These are phyloP conservation scores for Acorus gramineus DNA, from an alignment of 106 monocot species.

Conservation along the genomic window DNA sequence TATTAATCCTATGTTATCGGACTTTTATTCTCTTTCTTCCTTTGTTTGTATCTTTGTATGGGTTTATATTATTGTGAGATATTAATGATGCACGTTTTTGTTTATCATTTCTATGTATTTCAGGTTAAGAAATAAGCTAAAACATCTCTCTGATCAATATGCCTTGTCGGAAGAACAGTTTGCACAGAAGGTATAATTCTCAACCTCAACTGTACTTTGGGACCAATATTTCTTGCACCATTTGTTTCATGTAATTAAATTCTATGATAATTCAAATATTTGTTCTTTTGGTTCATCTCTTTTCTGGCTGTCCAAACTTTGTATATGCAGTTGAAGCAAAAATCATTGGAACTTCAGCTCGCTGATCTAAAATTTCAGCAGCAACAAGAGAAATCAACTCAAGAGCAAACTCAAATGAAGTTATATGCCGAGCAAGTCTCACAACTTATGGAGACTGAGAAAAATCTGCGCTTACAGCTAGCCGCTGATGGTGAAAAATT, in stretches of 20 bases:
- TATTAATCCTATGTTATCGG: too few relatives aligned
- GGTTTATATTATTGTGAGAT: background rate
- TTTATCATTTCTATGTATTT: background rate
- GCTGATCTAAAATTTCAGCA: slow-evolving; percentile 92
- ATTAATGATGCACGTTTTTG: background rate
- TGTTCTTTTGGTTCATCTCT: too few relatives aligned
- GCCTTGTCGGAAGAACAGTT: slow-evolving; percentile 73
- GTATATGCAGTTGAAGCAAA: slow-evolving; percentile 69
- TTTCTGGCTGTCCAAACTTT: background rate
- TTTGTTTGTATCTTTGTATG: too few relatives aligned
- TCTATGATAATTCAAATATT: too few relatives aligned
- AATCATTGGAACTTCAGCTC: slow-evolving; percentile 78
- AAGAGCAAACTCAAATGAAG: slow-evolving; percentile 80
- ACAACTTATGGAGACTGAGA: slow-evolving; percentile 78
- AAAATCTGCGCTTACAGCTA: slow-evolving; percentile 66
- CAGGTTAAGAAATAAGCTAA: slow-evolving; percentile 85
- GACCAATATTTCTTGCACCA: too few relatives aligned
- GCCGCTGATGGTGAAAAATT: slow-evolving; percentile 93
- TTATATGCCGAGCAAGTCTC: slow-evolving; percentile 74
- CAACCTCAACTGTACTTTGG: too few relatives aligned
- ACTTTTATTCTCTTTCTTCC: too few relatives aligned
- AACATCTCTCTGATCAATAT: slow-evolving; percentile 84
- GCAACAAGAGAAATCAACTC: slow-evolving; percentile 64
- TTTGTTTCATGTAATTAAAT: too few relatives aligned
- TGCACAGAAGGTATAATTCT: slow-evolving; percentile 50